These are phyloP conservation scores for Skeletonema menzelii DNA, from an alignment of 108 stramenopile species.

Conservation along the genomic window DNA sequence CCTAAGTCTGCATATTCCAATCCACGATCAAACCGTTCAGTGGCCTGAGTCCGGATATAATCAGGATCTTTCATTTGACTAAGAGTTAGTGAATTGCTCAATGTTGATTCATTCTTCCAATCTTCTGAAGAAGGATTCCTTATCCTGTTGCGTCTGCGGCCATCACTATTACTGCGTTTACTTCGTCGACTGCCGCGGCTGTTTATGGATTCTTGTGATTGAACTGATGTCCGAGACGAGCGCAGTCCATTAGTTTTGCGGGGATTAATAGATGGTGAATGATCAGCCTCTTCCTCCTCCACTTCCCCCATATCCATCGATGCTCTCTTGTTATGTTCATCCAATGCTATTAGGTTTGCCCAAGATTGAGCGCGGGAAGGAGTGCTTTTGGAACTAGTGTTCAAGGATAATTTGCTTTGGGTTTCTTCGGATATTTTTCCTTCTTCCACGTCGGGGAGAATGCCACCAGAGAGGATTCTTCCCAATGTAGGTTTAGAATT, in stretches of 20 bases:
- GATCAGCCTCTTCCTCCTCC: not conserved
- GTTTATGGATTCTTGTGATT: not conserved
- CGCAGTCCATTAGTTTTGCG: not conserved
- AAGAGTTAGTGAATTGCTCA: not conserved
- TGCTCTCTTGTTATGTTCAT: not conserved
- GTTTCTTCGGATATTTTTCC: too few species aligned
- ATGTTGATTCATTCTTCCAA: not conserved
- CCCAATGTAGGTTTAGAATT: not conserved
- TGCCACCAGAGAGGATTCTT: not conserved
- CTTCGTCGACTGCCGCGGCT: not conserved
- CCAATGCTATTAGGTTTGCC: not conserved
- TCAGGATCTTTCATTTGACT: slow-evolving; percentile 5
- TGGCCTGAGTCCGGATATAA: not conserved
- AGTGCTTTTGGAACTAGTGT: not conserved
- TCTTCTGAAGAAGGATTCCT: not conserved
- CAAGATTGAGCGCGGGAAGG: not conserved
- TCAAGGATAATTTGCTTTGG: not conserved
- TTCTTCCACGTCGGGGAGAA: not conserved
- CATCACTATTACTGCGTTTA: not conserved
- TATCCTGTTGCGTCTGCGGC: not conserved
- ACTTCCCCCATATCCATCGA: not conserved
- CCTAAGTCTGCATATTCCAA: not conserved
- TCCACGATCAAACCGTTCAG: not conserved
- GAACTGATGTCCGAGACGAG: not conserved
- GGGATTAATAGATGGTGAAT: not conserved